Conservation (phyloP, 306 rosid genomes). For the Rubus idaeus region DNA sequence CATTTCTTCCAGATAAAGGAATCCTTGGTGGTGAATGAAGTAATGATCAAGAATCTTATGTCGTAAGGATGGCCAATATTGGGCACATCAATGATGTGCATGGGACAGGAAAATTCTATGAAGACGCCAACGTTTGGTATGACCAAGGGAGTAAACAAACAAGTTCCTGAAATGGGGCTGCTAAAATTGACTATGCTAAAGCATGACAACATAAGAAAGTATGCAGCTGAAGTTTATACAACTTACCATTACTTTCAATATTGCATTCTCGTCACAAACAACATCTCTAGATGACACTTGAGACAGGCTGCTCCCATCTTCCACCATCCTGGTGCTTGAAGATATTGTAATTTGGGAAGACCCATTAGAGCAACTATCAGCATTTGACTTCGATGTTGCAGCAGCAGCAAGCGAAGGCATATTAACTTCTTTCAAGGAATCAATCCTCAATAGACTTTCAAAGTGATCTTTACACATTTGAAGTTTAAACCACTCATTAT, state of each 20-base stretch:
- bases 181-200: not conserved
- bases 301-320: conserved; percentile 85
- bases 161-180: too few relatives aligned
- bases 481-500: conserved; percentile 95
- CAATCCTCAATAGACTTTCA: conserved; percentile 77
- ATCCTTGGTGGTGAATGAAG: not conserved
- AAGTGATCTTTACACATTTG: conserved; percentile 98
- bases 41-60: conserved; percentile 1
- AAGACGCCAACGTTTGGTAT: not conserved
- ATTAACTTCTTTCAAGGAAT: conserved; percentile 77
- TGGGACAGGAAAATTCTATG: not conserved
- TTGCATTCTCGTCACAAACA: conserved; percentile 75
- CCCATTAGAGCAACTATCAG: conserved; percentile 77
- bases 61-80: not conserved
- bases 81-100: not conserved
- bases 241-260: conserved; percentile 96
- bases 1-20: not conserved
- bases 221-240: conserved; percentile 9
- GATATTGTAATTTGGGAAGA: conserved; percentile 82
- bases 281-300: conserved; percentile 78
- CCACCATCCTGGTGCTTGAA: conserved; percentile 66
- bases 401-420: conserved; percentile 51
- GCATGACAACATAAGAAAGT: not conserved
- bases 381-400: conserved; percentile 54
- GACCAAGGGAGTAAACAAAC: not conserved